Conservation (phyloP, 2,329 filamentous ascomycete species). For the Hymenoscyphus fraxineus region DNA sequence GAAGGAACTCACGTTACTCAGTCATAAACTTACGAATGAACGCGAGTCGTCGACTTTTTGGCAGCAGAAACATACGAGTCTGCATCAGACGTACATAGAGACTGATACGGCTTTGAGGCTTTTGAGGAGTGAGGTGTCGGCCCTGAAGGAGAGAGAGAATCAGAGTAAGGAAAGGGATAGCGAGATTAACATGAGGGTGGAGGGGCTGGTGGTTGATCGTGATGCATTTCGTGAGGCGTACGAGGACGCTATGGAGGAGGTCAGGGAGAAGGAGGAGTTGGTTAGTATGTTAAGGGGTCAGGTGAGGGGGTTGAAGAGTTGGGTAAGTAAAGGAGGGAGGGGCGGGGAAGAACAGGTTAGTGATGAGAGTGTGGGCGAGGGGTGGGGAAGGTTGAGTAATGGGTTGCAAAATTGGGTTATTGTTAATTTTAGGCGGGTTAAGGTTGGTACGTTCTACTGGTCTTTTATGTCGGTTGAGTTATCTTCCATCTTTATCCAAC, state of each 20-base stretch:
- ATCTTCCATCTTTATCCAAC: background rate
- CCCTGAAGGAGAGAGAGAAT: constrained; percentile 46
- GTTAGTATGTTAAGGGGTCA: constrained; percentile 53
- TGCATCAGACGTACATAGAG: constrained; percentile 51
- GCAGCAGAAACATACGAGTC: constrained; percentile 51
- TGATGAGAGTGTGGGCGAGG: constrained; percentile 63
- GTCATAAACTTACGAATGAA: constrained; percentile 42
- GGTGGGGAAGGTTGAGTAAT: constrained; percentile 59
- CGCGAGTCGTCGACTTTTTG: constrained; percentile 54
- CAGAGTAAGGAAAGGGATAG: constrained; percentile 21
- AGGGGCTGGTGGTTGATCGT: constrained; percentile 30
- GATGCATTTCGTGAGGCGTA: constrained; percentile 45
- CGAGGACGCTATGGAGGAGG: constrained; percentile 44
- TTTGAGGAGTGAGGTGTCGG: constrained; percentile 47
- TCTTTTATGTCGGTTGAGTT: background rate
- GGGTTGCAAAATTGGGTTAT: constrained; percentile 73
- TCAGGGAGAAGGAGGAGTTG: constrained; percentile 53
- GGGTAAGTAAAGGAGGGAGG: constrained; percentile 64
- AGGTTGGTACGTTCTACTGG: constrained; percentile 39
- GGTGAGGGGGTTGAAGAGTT: constrained; percentile 65
- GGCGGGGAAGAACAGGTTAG: constrained; percentile 56
- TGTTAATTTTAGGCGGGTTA: constrained; percentile 61
- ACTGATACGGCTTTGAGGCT: constrained; percentile 52
- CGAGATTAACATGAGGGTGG: constrained; percentile 31
- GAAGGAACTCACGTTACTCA: constrained; percentile 50